phyloP scores from a whole-genome alignment of 2,329 filamentous ascomycete genomes.

The Aspergillus hiratsukae region DNA sequence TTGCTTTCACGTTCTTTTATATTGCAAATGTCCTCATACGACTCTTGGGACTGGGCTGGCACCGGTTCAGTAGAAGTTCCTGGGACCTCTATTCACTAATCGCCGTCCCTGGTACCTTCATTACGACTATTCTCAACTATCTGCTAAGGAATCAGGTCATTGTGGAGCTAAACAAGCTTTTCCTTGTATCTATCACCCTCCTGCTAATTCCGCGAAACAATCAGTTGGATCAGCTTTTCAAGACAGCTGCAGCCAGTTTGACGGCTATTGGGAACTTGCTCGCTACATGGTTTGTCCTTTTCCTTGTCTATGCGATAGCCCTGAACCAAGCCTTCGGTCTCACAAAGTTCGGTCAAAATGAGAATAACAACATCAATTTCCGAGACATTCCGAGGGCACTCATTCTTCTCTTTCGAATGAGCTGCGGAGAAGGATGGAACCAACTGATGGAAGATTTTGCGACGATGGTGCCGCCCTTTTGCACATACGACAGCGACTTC shows the following conservation, averaged over 20 bases:
- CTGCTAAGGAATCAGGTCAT: constrained; percentile 56
- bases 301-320: constrained; percentile 93
- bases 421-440: constrained; percentile 95
- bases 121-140: constrained; percentile 74
- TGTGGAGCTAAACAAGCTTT: constrained; percentile 84
- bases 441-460: constrained; percentile 94
- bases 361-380: constrained; percentile 80
- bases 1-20: constrained; percentile 77
- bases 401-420: constrained; percentile 88
- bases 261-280: constrained; percentile 85
- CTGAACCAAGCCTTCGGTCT: constrained; percentile 94
- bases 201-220: constrained; percentile 94
- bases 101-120: constrained; percentile 72
- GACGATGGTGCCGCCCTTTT: constrained; percentile 71
- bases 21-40: constrained; percentile 77
- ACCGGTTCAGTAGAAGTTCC: constrained; percentile 82
- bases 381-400: constrained; percentile 89
- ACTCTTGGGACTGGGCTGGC: constrained; percentile 84
- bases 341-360: constrained; percentile 74
- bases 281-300: constrained; percentile 95
- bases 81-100: constrained; percentile 91
- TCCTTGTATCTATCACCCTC: constrained; percentile 82
- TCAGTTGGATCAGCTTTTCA: constrained; percentile 95
- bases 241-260: constrained; percentile 91
- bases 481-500: constrained; percentile 67